Evolutionary conservation across 768 basidiomycete genomes (phyloP).

Genomic region (Mycena rebaudengoi): DNA sequence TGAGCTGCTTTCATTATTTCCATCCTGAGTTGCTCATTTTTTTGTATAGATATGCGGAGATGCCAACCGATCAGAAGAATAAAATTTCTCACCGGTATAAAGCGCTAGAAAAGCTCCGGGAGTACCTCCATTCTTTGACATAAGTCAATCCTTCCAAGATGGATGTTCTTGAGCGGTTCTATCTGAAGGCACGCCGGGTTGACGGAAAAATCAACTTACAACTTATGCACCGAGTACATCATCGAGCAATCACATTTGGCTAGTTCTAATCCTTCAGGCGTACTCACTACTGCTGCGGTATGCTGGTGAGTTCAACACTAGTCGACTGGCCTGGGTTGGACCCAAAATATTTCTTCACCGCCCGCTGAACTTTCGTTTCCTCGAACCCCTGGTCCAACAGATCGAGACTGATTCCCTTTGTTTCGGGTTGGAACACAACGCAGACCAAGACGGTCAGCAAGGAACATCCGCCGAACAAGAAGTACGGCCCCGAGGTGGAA

Average conservation of each 20-base stretch:
- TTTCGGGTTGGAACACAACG: constrained; percentile 51
- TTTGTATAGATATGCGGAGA: constrained; percentile 73
- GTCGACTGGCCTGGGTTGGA: constrained; percentile 20
- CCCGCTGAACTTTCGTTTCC: constrained; percentile 24
- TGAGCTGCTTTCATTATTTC: constrained; percentile 42
- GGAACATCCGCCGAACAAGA: constrained; percentile 51
- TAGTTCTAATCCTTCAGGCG: too few relatives aligned
- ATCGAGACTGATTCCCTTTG: constrained; percentile 53
- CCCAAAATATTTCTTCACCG: constrained; percentile 23
- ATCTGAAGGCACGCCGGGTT: too few relatives aligned
- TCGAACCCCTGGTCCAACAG: constrained; percentile 50
- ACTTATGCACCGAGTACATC: too few relatives aligned
- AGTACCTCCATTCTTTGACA: constrained; percentile 49
- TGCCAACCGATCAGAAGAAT: constrained; percentile 75
- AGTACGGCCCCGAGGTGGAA: constrained; percentile 56
- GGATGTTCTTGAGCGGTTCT: too few relatives aligned
- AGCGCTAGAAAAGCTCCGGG: constrained; percentile 73
- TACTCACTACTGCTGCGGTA: too few relatives aligned
- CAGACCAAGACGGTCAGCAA: constrained; percentile 48
- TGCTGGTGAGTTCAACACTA: constrained; percentile 15
- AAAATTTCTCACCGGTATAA: constrained; percentile 76
- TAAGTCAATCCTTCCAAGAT: background rate
- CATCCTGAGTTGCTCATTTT: background rate
- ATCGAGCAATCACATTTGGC: too few relatives aligned
- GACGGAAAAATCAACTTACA: too few relatives aligned